phyloP scores from a whole-genome alignment of 169 alveolate genomes.

The Plasmodium knowlesi region DNA sequence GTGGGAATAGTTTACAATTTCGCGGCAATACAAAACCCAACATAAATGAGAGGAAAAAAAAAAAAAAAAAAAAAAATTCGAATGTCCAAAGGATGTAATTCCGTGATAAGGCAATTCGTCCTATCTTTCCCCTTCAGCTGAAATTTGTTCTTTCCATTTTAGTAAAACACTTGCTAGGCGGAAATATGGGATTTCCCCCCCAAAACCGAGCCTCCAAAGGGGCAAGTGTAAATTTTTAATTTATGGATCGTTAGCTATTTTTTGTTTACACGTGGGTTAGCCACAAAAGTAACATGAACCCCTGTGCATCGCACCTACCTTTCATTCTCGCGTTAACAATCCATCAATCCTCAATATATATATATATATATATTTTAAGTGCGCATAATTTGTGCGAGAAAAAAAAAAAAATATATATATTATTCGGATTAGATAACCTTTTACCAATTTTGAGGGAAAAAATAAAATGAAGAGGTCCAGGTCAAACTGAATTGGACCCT shows the following conservation, averaged over 20 bases:
- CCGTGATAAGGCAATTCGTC: neutral
- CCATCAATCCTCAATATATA: neutral
- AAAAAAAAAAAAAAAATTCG: neutral
- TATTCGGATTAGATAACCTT: neutral
- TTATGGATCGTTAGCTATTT: neutral
- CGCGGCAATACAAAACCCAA: neutral
- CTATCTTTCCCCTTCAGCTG: neutral
- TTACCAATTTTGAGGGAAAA: neutral
- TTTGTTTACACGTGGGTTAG: neutral
- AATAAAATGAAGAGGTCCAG: neutral
- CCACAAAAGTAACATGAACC: neutral
- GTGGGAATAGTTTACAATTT: neutral
- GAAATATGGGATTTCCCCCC: neutral
- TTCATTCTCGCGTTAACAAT: neutral
- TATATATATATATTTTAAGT: neutral
- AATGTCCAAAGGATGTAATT: neutral
- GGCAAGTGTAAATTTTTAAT: neutral
- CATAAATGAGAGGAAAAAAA: neutral
- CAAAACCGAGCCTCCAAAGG: neutral
- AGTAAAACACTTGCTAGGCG: neutral
- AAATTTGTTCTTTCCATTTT: neutral
- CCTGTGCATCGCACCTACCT: neutral
- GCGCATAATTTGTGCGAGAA: neutral
- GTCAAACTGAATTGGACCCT: neutral
- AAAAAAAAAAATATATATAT: neutral